Base-by-base conservation (phyloP, 2,329 filamentous ascomycete genomes). In the Alternaria sp. region DNA sequence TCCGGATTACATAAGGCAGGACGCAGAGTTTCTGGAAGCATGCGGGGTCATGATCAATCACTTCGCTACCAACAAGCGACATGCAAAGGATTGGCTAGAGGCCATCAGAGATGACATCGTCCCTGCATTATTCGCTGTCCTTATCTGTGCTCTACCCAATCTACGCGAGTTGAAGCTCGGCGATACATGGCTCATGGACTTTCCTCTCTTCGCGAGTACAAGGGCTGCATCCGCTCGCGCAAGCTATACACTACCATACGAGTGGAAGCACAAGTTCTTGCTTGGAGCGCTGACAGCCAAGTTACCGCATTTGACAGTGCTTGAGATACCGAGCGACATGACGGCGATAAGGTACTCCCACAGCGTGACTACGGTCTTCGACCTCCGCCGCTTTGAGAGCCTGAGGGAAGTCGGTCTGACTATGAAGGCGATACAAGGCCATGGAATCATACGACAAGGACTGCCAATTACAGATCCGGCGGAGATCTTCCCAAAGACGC, bases 101-200 rank as follows among this genome's bases (percentile, higher is more conserved):
- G 62, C 63, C 4, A 32, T 71, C 1, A 6, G 15, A 2, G 40
- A 55, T 3, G 67, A 70, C 17, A 52, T 63, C 4, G 44, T 70
- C 9, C 59, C 62, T 1, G 62, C 59, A 1, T 28, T 72, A 2
- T 61, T 72, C 0, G 63, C 54, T 9, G 23, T 67, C 12, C 53
- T 70, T 0, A 40, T 70, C 9, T 57, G 61, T 45, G 40, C 23
- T 1, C 28, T 70, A 12, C 65, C 67, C 2, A 64, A 66, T 3
- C n/a, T 72, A 23, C 55, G 57, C 12, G 59, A 67, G n/a, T 25
- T 72, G 3, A 55, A 54, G 4, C 32, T 67, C 15, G 58, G 66
- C 6, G 55, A 62, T 2, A 32, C 61, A 5, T 69, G 68, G 66
- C 47, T 72, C 6, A 63, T 70, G 59, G 66, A 72, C 40, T 63